Base-by-base conservation (phyloP, 2,329 filamentous ascomycete species). In the Curvularia sp. region DNA sequence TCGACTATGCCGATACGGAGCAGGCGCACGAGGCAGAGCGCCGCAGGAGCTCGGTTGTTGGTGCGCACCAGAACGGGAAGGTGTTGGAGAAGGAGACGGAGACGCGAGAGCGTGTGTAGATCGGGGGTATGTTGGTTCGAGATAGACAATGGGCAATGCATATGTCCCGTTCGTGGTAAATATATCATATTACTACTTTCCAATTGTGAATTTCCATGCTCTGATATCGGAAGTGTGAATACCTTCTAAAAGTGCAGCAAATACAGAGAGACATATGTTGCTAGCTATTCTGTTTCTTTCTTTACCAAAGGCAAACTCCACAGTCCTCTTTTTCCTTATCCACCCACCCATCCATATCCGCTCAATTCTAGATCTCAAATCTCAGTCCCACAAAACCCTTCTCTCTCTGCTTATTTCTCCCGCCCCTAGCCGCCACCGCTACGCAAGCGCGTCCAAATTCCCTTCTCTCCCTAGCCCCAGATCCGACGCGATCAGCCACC, bases 1-100 rank as follows among this genome's bases (percentile, higher is more conserved):
- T 85, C 63, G 75, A 79, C 38, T 84, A 86, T 52, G 79, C 81
- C 4, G 75, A 77, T 46, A 77, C 75, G 1, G 75, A 77, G 60
- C 71, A 76, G 54, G 71, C 65, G 28, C 61, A 62, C 8, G 64
- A 72, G 10, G 66, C 63, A 7, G 69, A 74, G 60, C 63, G 73
- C 33, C 68, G 73, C 39, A 61, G 71, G 38, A 75, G 73, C 38
- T 70, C 67, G 1, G 66, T 71, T 24, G 67, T 65, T 8, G 62
- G 66, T 39, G 62, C 62, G 1, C 49, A 42, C 6, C 44, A 49
- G 18, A 53, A 26, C 28, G 48, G 26, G 3, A 60, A 47, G 24
- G 13, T 13, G 2, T 13, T 38, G n/a, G 57, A 62, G 2, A 30
- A 50, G 8, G 47, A 57, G 31, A 57, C 52, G 30, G 54, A 49